phyloP scores from a whole-genome alignment of 495 filamentous ascomycete species.

The Platismatia glauca region DNA sequence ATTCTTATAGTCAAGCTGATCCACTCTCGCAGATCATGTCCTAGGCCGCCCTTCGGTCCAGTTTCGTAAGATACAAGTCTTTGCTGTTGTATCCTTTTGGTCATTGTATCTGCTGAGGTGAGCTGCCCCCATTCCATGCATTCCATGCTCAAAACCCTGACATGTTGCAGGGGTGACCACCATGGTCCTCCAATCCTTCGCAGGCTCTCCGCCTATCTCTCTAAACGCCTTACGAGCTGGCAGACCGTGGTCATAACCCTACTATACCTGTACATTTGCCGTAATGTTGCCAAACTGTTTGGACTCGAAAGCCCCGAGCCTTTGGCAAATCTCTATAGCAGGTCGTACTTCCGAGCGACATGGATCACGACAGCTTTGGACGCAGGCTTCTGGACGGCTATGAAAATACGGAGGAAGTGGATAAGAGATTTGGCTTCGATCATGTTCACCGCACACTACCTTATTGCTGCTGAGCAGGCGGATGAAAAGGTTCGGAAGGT shows the following conservation, averaged over 20 bases:
- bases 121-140: constrained; percentile 14
- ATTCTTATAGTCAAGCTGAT: neutral
- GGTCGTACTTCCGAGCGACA: constrained; percentile 94
- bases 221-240: constrained; percentile 68
- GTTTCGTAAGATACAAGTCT: constrained; percentile 87
- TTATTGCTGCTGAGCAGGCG: constrained; percentile 85
- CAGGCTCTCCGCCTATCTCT: constrained; percentile 59
- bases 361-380: constrained; percentile 94
- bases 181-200: constrained; percentile 79
- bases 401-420: constrained; percentile 79
- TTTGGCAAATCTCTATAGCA: constrained; percentile 84
- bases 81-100: constrained; percentile 88
- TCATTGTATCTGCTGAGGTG: constrained; percentile 70
- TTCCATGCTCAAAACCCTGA: neutral
- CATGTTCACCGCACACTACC: constrained; percentile 77
- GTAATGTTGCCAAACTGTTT: constrained; percentile 87
- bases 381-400: constrained; percentile 96
- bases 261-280: constrained; percentile 81
- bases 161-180: constrained; percentile 57
- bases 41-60: constrained; percentile 82
- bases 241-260: constrained; percentile 81
- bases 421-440: constrained; percentile 72
- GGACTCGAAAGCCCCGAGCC: constrained; percentile 90
- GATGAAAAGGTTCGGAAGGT: constrained; percentile 97
- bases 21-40: constrained; percentile 59